Conservation (phyloP, 1,139 yeast genomes). For the Suhomyces kunorum region DNA sequence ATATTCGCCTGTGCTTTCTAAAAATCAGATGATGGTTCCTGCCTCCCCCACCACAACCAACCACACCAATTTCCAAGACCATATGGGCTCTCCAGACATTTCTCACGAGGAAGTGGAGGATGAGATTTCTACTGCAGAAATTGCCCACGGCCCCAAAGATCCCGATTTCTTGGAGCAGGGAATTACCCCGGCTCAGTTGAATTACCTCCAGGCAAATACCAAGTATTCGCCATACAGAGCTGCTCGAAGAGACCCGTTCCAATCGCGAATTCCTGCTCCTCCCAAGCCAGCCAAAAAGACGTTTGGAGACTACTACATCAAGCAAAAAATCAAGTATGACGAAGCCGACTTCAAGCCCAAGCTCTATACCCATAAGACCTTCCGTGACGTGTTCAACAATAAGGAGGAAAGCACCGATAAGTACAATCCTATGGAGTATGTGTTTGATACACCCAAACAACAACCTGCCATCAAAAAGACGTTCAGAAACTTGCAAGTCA, state of each 20-base stretch:
- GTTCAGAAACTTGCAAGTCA: slow-evolving; percentile 31
- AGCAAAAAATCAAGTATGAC: slow-evolving; percentile 39
- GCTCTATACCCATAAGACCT: slow-evolving; percentile 44
- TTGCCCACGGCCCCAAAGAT: slow-evolving; percentile 18
- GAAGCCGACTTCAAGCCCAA: slow-evolving; percentile 39
- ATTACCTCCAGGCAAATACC: slow-evolving; percentile 23
- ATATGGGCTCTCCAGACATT: background rate
- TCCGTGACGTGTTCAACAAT: slow-evolving; percentile 41
- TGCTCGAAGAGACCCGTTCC: slow-evolving; percentile 7
- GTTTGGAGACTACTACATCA: slow-evolving; percentile 39
- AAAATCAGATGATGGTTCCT: slow-evolving; percentile 2
- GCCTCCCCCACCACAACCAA: slow-evolving; percentile 7
- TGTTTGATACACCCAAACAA: slow-evolving; percentile 34
- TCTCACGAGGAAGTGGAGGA: background rate
- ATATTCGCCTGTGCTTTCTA: slow-evolving; percentile 1
- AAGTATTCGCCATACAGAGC: slow-evolving; percentile 11
- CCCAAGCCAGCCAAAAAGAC: slow-evolving; percentile 1
- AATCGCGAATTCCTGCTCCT: slow-evolving; percentile 1
- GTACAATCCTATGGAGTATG: slow-evolving; percentile 46
- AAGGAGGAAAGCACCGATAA: slow-evolving; percentile 31
- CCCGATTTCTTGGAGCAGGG: slow-evolving; percentile 37
- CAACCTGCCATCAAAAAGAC: slow-evolving; percentile 30
- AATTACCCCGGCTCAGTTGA: slow-evolving; percentile 42
- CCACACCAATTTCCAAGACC: background rate
- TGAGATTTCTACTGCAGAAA: background rate